Evolutionary conservation across 1,284 basidiomycete species (phyloP), one percentile per base, ranked within the genome.

Genomic region (Rhodotorula sp.): DNA sequence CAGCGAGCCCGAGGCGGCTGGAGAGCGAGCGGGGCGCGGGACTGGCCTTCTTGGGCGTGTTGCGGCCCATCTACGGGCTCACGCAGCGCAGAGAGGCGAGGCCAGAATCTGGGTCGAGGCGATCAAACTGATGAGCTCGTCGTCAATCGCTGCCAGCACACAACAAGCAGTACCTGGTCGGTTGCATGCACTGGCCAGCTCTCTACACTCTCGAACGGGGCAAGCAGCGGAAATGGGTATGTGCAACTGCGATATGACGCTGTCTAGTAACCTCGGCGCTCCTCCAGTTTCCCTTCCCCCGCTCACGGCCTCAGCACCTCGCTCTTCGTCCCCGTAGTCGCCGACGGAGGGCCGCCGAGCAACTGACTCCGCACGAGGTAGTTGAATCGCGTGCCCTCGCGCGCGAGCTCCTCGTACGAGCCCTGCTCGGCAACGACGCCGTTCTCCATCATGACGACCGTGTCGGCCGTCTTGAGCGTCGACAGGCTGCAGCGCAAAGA

Each of bases 361-460:
- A 76, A 46, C 62, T 76, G 75, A 17, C 61, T 65, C 62, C 66
- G 52, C 25, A 77, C 77, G 23, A 78, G 64, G 34, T 72, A 49
- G 67, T 72, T 73, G 71, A 79, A 79, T n/a, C 70, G 42, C 3
- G 76, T 78, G 2, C 78, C 78, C 58, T 76, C 76, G 34, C 66
- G 63, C 34, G 74, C 64, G 71, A 96, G 84, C 74, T 92, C 87
- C 59, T 88, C 86, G 80, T 92, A 97, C 48, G 89, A 88, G 19
- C 93, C 93, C 46, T 88, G 86, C 82, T 97, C 93, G 3, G 89
- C 87, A 52, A 97, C 90, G 67, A 85, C 84, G 7, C 94, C 93
- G 72, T 90, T 88, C 83, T 96, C 93, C 44, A 97, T 85, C 23
- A 75, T 62, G 44, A 77, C 74, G 27, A 76, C 73, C 64, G 53